Evolutionary conservation across 805 yeast species (phyloP).

Genomic region (Saccharomyces kudriavzevii): DNA sequence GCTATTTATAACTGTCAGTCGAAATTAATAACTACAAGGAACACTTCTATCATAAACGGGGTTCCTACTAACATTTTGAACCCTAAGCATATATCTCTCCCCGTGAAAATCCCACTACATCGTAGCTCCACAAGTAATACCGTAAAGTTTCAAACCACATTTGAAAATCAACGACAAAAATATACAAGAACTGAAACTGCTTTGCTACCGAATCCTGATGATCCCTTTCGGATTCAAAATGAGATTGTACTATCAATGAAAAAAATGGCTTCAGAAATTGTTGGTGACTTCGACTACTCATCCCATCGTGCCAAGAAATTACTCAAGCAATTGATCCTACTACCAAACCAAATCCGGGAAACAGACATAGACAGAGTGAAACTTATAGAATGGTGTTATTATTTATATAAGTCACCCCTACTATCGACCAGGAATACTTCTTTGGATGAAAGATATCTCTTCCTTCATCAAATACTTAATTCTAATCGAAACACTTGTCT

Average conservation of each 20-base stretch:
- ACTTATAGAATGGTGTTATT: slow-evolving; percentile 6
- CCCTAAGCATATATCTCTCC: not conserved
- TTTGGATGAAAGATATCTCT: slow-evolving; percentile 16
- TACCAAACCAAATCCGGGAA: not conserved
- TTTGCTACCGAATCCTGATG: not conserved
- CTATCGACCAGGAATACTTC: slow-evolving; percentile 13
- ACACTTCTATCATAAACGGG: not conserved
- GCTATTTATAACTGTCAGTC: slow-evolving; percentile 4
- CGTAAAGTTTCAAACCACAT: not conserved
- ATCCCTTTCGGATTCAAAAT: not conserved
- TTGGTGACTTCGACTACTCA: not conserved
- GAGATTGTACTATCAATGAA: not conserved
- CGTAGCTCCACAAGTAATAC: not conserved
- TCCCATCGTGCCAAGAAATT: not conserved
- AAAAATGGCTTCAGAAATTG: not conserved
- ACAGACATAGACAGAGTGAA: not conserved
- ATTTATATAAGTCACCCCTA: slow-evolving; percentile 11
- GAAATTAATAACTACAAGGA: not conserved
- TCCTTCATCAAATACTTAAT: slow-evolving; percentile 6
- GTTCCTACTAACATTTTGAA: not conserved
- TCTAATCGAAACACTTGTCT: slow-evolving; percentile 2
- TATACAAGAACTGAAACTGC: not conserved
- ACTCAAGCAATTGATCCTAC: not conserved
- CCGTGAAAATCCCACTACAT: not conserved
- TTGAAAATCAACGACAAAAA: not conserved